Conservation (phyloP, 1,284 basidiomycete genomes). For the Megacollybia platyphylla region DNA sequence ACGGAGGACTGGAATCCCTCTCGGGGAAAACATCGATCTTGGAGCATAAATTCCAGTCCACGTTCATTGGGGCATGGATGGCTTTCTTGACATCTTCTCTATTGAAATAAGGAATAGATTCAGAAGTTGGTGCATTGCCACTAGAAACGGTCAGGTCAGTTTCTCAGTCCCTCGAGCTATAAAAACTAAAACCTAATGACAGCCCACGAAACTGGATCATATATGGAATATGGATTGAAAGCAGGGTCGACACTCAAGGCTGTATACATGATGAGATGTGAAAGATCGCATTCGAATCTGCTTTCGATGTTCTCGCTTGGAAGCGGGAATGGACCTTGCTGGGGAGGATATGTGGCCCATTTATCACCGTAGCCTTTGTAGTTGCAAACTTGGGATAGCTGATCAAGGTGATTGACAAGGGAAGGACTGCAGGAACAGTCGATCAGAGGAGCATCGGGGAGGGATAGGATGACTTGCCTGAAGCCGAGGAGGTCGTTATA, state of each 20-base stretch:
- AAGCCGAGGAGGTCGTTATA: conserved; percentile 55
- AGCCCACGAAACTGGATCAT: conserved; percentile 54
- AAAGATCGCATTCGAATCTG: conserved; percentile 48
- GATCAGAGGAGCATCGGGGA: neutral
- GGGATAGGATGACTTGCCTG: conserved; percentile 31
- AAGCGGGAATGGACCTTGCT: conserved; percentile 36
- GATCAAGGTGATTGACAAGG: conserved; percentile 46
- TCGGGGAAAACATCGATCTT: conserved; percentile 44
- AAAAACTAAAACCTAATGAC: conserved; percentile 61
- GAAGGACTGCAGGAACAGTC: conserved; percentile 29
- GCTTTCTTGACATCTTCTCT: conserved; percentile 55
- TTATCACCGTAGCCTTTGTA: conserved; percentile 52
- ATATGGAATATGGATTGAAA: conserved; percentile 66
- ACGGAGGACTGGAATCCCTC: conserved; percentile 47
- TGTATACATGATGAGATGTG: conserved; percentile 49
- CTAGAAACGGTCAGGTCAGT: conserved; percentile 16
- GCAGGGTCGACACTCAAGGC: conserved; percentile 55
- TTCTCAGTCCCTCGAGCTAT: neutral
- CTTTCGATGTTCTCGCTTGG: conserved; percentile 32
- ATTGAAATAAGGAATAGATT: conserved; percentile 49
- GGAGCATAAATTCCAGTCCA: conserved; percentile 54
- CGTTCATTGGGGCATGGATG: conserved; percentile 55
- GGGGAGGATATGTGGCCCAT: conserved; percentile 54
- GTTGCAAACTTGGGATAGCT: conserved; percentile 38
- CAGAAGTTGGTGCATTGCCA: conserved; percentile 41